A percentile compares a stretch with the other conserved stretches of the same genome.
Conservation (phyloP, 148 eudicot species). For the Vaccinium macrocarpon region DNA sequence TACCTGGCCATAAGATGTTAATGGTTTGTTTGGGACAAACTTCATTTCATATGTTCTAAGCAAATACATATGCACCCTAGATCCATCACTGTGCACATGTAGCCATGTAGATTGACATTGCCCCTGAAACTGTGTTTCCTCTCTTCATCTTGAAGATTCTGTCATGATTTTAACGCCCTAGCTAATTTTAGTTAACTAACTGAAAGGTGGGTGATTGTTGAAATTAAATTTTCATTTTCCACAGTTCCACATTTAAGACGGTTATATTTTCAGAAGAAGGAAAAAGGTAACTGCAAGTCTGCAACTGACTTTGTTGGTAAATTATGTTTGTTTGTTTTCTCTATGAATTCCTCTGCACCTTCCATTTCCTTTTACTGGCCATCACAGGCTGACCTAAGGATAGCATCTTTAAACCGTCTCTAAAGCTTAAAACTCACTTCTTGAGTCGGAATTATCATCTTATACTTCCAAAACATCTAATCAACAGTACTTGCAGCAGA, state of each 20-base stretch:
- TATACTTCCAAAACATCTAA: not conserved
- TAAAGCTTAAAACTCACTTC: not conserved
- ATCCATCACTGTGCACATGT: not conserved
- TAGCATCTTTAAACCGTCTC: not conserved
- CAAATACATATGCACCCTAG: not conserved
- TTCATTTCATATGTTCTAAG: not conserved
- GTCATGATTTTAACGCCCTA: not conserved
- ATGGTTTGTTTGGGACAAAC: not conserved
- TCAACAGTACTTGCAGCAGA: slow-evolving; percentile 6
- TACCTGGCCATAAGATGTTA: not conserved
- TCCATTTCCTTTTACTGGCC: slow-evolving; percentile 4
- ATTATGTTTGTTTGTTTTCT: not conserved
- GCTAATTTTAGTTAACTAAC: not conserved
- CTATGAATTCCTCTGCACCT: not conserved
- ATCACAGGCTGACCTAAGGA: not conserved
- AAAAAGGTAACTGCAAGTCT: not conserved
- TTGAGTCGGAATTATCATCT: not conserved
- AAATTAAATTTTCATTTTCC: not conserved
- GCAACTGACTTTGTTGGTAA: not conserved
- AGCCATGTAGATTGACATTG: not conserved
- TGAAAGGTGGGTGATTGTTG: not conserved
- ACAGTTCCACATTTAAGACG: not conserved
- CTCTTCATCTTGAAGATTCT: not conserved
- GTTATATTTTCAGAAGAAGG: not conserved
- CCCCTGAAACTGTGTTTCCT: not conserved